These are phyloP conservation scores for Takashimella tepidaria DNA, from an alignment of 1,284 basidiomycete species.

Conservation along the genomic window DNA sequence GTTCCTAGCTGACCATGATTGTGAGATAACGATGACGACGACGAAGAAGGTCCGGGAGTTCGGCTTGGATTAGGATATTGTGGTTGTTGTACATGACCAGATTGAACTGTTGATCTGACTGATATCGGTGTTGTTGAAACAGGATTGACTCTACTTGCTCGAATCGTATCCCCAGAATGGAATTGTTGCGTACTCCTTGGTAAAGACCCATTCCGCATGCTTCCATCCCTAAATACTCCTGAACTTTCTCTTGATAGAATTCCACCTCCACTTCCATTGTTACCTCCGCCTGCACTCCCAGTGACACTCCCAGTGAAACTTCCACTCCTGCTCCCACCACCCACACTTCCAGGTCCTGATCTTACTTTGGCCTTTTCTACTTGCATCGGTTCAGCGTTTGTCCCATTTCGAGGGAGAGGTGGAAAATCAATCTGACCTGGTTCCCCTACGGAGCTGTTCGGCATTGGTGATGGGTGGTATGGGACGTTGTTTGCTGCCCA, in stretches of 20 bases:
- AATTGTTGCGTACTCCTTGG: slow-evolving; percentile 9
- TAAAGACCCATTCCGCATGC: slow-evolving; percentile 31
- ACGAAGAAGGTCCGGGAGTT: background rate
- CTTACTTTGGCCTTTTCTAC: slow-evolving; percentile 34
- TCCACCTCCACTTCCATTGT: no score
- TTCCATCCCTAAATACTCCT: slow-evolving; percentile 2
- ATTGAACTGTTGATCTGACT: slow-evolving; percentile 1
- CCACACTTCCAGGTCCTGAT: slow-evolving; percentile 7
- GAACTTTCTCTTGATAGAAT: background rate
- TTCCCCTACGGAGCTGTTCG: slow-evolving; percentile 3
- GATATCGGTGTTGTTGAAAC: background rate
- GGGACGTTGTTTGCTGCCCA: slow-evolving; percentile 45
- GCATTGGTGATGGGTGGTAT: slow-evolving; percentile 39
- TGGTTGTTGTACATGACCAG: slow-evolving; percentile 6
- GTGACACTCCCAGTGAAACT: background rate
- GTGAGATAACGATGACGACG: no score
- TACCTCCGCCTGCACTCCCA: background rate
- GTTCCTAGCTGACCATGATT: no score
- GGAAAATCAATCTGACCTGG: slow-evolving; percentile 35
- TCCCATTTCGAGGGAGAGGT: slow-evolving; percentile 23
- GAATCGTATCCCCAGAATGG: background rate
- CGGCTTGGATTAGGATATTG: slow-evolving; percentile 9
- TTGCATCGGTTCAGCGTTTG: slow-evolving; percentile 43
- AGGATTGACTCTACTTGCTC: background rate
- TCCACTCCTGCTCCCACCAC: background rate